A percentile compares a stretch with the other conserved stretches of the same genome.
Evolutionary conservation across 139 green algal genomes (phyloP).

Genomic region (Chloropicon primus): DNA sequence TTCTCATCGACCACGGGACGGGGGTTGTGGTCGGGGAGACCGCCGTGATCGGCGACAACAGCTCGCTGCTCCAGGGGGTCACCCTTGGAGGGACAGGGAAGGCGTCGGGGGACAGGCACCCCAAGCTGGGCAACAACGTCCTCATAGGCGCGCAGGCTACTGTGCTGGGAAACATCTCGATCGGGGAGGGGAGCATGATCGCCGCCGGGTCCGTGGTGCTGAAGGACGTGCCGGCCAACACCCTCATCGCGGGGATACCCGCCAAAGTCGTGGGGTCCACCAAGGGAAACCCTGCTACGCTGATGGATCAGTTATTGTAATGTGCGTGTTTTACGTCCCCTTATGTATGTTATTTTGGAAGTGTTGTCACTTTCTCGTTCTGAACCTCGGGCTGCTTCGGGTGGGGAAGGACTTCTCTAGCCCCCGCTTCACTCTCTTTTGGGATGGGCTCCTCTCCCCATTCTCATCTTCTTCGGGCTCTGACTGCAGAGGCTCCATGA

Average conservation of each 20-base stretch:
- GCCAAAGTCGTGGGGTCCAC: constrained; percentile 55
- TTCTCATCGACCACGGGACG: constrained; percentile 24
- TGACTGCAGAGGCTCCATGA: too few species aligned
- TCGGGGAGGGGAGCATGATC: constrained; percentile 72
- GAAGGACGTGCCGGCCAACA: constrained; percentile 60
- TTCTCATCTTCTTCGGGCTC: too few species aligned
- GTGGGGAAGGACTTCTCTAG: too few species aligned
- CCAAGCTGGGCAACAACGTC: constrained; percentile 77
- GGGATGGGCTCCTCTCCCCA: too few species aligned
- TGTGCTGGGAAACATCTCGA: constrained; percentile 69
- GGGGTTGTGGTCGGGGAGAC: constrained; percentile 16
- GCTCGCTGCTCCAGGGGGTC: constrained; percentile 6
- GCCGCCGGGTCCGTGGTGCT: constrained; percentile 68
- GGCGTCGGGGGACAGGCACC: constrained; percentile 2
- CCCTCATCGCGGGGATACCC: constrained; percentile 74
- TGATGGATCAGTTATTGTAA: not conserved
- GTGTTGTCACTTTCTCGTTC: not conserved
- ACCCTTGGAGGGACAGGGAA: constrained; percentile 8
- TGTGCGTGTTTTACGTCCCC: too few species aligned
- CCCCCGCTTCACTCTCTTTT: too few species aligned
- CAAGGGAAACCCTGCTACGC: not conserved
- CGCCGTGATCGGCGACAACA: constrained; percentile 5
- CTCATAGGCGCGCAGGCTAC: constrained; percentile 63
- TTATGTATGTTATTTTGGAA: too few species aligned
- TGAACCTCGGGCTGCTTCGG: not conserved